Percentiles rank a stretch among this genome's conserved stretches.
Conservation (phyloP, 768 basidiomycete species). For the Phaeolepiota aurea region DNA sequence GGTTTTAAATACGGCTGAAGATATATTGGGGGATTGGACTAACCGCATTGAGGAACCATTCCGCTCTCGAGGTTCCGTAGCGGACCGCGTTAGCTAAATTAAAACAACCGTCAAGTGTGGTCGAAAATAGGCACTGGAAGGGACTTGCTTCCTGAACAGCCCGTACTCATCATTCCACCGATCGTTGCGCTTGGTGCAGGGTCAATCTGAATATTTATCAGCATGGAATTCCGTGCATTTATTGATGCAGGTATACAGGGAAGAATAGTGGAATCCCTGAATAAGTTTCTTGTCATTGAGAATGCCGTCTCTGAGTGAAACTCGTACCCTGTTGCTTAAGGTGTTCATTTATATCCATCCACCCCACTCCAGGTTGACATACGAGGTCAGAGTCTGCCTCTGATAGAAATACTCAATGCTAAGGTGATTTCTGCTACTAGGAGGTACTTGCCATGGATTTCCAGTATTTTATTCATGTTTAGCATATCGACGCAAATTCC, state of each 20-base stretch:
- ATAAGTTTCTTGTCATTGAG: neutral
- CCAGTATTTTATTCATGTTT: constrained; percentile 70
- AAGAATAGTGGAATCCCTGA: constrained; percentile 75
- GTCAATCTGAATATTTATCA: constrained; percentile 43
- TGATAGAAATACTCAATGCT: constrained; percentile 13
- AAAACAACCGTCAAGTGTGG: neutral
- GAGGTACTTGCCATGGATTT: constrained; percentile 50
- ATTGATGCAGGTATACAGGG: constrained; percentile 39
- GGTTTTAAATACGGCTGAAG: constrained; percentile 3
- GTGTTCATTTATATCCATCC: constrained; percentile 66
- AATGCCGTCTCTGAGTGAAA: neutral
- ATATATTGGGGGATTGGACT: constrained; percentile 34
- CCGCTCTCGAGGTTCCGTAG: constrained; percentile 83
- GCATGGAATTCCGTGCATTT: neutral
- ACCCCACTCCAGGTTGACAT: constrained; percentile 64
- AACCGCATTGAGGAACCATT: constrained; percentile 87
- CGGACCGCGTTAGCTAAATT: constrained; percentile 65
- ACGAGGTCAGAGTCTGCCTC: constrained; percentile 67
- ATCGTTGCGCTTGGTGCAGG: constrained; percentile 76
- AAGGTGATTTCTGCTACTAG: neutral
- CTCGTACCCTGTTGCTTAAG: constrained; percentile 49
- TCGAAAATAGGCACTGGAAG: neutral
- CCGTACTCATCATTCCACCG: constrained; percentile 82
- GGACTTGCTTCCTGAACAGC: constrained; percentile 69
- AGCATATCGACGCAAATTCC: constrained; percentile 80